Percentiles rank a stretch among this genome's conserved stretches.
These are phyloP conservation scores for Fusarium sp. DNA, from an alignment of 2,329 filamentous ascomycete species.

Conservation along the genomic window DNA sequence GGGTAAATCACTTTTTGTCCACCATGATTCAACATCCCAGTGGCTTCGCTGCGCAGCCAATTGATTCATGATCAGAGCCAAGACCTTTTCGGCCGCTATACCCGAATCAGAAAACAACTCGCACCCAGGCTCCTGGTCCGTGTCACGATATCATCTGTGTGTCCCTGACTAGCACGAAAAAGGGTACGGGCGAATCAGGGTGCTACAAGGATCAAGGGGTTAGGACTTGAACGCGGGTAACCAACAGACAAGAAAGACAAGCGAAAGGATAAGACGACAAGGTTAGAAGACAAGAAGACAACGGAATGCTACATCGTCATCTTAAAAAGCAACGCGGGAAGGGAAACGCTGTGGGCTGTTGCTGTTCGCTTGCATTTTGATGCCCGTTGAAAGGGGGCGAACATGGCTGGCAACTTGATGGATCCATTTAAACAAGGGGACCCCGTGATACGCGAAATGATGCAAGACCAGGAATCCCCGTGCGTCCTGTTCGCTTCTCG, in stretches of 20 bases:
- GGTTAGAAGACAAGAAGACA: neutral
- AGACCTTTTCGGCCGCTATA: conserved; percentile 22
- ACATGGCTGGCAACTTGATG: neutral
- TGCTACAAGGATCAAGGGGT: conserved; percentile 7
- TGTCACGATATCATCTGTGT: neutral
- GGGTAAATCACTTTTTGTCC: neutral
- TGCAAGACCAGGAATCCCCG: conserved; percentile 16
- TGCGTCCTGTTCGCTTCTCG: conserved; percentile 22
- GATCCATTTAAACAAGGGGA: neutral
- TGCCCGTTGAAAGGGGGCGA: conserved; percentile 28
- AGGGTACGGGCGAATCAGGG: neutral
- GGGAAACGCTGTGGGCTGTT: conserved; percentile 14
- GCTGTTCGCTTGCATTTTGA: neutral
- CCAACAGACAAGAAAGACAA: neutral
- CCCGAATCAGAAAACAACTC: conserved; percentile 19
- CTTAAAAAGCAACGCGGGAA: conserved; percentile 14
- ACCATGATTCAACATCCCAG: neutral
- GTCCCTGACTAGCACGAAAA: conserved; percentile 33
- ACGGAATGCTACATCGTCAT: conserved; percentile 31
- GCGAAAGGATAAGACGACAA: neutral
- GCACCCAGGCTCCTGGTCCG: neutral
- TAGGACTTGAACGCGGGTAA: neutral
- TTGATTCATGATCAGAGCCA: neutral
- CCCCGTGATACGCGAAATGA: conserved; percentile 37
- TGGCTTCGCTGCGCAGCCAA: neutral